A percentile compares a stretch with the other conserved stretches of the same genome.
Evolutionary conservation across 1,284 basidiomycete genomes (phyloP).

Genomic region (Tilletia indica): DNA sequence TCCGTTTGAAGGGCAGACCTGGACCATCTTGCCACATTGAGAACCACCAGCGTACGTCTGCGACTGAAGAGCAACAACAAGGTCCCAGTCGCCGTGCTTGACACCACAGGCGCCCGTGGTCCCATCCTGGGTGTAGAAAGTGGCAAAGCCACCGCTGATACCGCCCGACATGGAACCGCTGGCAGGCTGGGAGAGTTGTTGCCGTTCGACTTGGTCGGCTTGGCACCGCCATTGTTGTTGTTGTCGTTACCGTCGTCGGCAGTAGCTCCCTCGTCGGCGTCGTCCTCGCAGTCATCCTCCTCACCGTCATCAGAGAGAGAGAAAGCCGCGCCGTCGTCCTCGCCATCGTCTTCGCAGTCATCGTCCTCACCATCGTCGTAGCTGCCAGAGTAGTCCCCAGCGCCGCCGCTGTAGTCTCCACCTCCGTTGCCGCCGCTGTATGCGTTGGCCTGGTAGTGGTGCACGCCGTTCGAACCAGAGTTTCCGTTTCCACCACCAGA

Average conservation of each 20-base stretch:
- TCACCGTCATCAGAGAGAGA: not conserved
- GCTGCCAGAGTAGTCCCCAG: not conserved
- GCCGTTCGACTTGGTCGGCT: not conserved
- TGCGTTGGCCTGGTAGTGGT: not conserved
- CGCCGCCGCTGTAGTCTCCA: not conserved
- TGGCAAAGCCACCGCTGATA: slow-evolving; percentile 4
- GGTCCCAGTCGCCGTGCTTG: slow-evolving; percentile 11
- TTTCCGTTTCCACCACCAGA: not conserved
- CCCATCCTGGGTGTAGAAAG: slow-evolving; percentile 9
- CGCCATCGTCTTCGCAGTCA: not conserved
- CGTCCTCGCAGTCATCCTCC: not conserved
- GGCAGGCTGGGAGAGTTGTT: not conserved
- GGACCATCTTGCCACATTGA: slow-evolving; percentile 46
- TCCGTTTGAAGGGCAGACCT: slow-evolving; percentile 1
- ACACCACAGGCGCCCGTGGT: slow-evolving; percentile 5
- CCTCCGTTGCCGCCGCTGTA: slow-evolving; percentile 1
- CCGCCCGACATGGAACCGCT: slow-evolving; percentile 5
- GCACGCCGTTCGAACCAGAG: not conserved
- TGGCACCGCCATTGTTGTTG: not conserved
- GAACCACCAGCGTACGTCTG: slow-evolving; percentile 57
- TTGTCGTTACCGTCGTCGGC: not conserved
- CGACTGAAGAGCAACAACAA: slow-evolving; percentile 28
- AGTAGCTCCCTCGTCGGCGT: no score
- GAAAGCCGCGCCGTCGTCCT: not conserved
- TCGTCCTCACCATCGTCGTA: not conserved